Evolutionary conservation across 768 basidiomycete species (phyloP), one percentile per base, ranked within the genome.

Genomic region (Suillus discolor): DNA sequence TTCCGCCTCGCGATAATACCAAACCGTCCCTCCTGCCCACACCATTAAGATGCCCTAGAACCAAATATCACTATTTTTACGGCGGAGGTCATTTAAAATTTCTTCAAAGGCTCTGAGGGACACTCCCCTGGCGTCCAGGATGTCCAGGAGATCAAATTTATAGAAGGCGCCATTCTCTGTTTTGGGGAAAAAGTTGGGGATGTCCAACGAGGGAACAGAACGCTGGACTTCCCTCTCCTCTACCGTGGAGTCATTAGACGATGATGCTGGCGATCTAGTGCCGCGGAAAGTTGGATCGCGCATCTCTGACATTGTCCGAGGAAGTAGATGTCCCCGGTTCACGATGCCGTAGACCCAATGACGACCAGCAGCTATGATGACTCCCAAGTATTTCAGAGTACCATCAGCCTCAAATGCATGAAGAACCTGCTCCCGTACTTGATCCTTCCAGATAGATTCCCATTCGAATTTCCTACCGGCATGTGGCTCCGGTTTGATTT

Each of bases 51-150:
- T 34, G 18, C 9, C 31, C 20, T 55, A 55, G 34, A 36, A 11
- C 62, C 63, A 53, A 2, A 53, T 65, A 68, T 54, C 59, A 31
- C 47, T 49, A 15, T 53, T 53, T 15, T 62, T 12, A 18, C 15
- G 5, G 11, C 62, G 62, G 16, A 62, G 47, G 25, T 62, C 62
- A 0, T 23, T 16, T 18, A 62, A 23, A 16, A 62, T 54, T 5
- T 18, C 18, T 38, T 2, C 3, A 28, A 53, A 62, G 47, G 38
- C 36, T 23, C 8, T 18, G 15, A 38, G 36, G 9, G 62, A 62
- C 34, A 39, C 36, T 16, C 31, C n/a, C 18, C 9, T 11, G 28
- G 47, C n/a, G 16, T 62, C 62, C 15, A 62, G 12, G 39, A 62
- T 13, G 16, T 62, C 62, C 15, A 62, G 12, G 39, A 62, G 62